These are phyloP conservation scores for Candida ponderosae DNA, from an alignment of 805 yeast genomes.

Conservation along the genomic window DNA sequence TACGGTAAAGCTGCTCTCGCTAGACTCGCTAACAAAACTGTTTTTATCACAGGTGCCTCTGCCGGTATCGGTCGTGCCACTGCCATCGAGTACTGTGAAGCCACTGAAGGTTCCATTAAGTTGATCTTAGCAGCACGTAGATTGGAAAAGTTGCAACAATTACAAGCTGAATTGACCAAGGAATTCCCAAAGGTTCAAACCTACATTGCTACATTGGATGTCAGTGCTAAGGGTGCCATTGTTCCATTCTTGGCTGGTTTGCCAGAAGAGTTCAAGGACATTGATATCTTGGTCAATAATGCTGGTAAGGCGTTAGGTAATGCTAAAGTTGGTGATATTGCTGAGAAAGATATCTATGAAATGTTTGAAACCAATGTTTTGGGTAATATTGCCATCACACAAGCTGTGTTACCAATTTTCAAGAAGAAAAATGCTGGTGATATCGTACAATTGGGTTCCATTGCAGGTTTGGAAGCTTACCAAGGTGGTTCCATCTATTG, in stretches of 20 bases:
- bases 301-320: conserved; percentile 79
- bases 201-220: conserved; percentile 44
- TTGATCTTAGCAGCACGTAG: conserved; percentile 77
- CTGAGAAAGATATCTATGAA: conserved; percentile 52
- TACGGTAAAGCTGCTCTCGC: conserved; percentile 70
- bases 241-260: conserved; percentile 43
- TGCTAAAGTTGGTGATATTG: conserved; percentile 66
- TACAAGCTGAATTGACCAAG: conserved; percentile 37
- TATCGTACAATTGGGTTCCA: conserved; percentile 67
- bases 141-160: conserved; percentile 45
- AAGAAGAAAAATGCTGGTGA: conserved; percentile 65
- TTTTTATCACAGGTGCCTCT: conserved; percentile 93
- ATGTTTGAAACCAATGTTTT: conserved; percentile 86
- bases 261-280: conserved; percentile 53
- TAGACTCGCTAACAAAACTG: conserved; percentile 70
- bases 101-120: conserved; percentile 62
- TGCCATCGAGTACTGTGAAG: conserved; percentile 76
- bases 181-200: conserved; percentile 42
- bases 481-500: conserved; percentile 77
- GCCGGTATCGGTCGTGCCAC: conserved; percentile 94
- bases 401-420: conserved; percentile 65
- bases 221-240: conserved; percentile 43
- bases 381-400: conserved; percentile 80
- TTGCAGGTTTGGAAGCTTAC: conserved; percentile 74
- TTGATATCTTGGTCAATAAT: conserved; percentile 63